A percentile compares a stretch with the other conserved stretches of the same genome.
Conservation (phyloP, 2,329 filamentous ascomycete species). For the Clonostachys solani region DNA sequence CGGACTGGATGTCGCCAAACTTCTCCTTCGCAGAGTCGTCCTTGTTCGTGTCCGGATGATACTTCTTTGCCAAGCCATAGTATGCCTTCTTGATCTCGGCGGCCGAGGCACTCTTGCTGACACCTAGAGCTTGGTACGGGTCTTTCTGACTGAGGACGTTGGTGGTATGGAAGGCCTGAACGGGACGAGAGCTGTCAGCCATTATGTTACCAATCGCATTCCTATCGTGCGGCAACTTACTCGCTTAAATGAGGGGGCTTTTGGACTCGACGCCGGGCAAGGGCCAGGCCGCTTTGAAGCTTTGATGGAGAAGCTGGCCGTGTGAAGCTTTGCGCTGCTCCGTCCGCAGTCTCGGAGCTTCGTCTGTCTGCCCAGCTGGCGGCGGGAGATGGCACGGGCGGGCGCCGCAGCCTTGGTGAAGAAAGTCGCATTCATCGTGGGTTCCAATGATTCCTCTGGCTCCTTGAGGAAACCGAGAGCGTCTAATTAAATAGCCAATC, state of each 20-base stretch:
- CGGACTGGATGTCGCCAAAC: conserved; percentile 87
- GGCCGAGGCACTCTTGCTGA: conserved; percentile 74
- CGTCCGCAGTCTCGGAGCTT: conserved; percentile 33
- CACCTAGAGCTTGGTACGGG: conserved; percentile 83
- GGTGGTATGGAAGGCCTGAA: conserved; percentile 60
- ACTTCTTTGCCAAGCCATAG: conserved; percentile 96
- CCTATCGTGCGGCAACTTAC: background rate
- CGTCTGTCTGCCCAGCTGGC: conserved; percentile 29
- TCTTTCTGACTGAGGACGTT: conserved; percentile 57
- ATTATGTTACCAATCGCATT: conserved; percentile 6
- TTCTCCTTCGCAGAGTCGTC: conserved; percentile 90
- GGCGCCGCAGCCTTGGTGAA: conserved; percentile 39
- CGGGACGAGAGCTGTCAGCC: conserved; percentile 2
- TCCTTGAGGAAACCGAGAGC: too few species aligned
- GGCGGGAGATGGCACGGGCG: conserved; percentile 38
- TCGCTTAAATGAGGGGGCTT: too few species aligned
- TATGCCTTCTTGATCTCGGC: conserved; percentile 97
- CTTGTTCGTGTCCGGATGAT: conserved; percentile 97
- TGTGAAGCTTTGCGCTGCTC: conserved; percentile 28
- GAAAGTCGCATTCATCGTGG: conserved; percentile 42
- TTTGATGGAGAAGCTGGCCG: conserved; percentile 13
- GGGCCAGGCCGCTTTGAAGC: conserved; percentile 8
- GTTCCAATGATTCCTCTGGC: conserved; percentile 13
- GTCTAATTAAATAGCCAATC: too few species aligned
- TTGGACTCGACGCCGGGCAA: too few species aligned